These are phyloP conservation scores for Fusarium begoniae DNA, from an alignment of 2,329 filamentous ascomycete genomes.

Conservation along the genomic window DNA sequence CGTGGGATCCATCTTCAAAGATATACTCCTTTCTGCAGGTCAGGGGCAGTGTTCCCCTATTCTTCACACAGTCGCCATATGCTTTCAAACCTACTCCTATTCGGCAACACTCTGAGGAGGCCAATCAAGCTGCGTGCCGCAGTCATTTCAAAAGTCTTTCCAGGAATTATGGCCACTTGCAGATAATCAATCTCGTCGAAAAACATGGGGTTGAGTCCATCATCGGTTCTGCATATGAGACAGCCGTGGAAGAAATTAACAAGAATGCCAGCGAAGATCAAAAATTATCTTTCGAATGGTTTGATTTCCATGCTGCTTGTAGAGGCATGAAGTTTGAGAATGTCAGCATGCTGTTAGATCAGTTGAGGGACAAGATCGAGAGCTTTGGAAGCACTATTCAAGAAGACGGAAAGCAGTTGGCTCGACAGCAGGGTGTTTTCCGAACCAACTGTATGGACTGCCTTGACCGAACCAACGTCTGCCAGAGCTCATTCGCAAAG, in stretches of 20 bases:
- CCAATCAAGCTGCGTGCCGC: slow-evolving; percentile 81
- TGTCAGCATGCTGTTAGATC: slow-evolving; percentile 80
- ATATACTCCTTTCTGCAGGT: slow-evolving; percentile 87
- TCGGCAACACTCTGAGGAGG: slow-evolving; percentile 80
- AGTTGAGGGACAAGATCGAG: slow-evolving; percentile 72
- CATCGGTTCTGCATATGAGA: slow-evolving; percentile 81
- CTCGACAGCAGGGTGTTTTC: slow-evolving; percentile 77
- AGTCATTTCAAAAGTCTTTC: slow-evolving; percentile 79
- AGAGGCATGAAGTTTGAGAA: slow-evolving; percentile 99
- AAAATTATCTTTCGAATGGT: slow-evolving; percentile 82
- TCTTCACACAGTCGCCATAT: slow-evolving; percentile 95
- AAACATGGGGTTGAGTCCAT: slow-evolving; percentile 84
- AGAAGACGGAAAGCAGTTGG: slow-evolving; percentile 52
- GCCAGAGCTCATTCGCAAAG: slow-evolving; percentile 89
- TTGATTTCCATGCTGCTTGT: slow-evolving; percentile 93
- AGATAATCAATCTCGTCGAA: slow-evolving; percentile 87
- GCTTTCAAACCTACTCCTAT: slow-evolving; percentile 88
- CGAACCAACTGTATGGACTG: slow-evolving; percentile 99
- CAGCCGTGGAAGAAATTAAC: slow-evolving; percentile 73
- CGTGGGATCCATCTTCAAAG: slow-evolving; percentile 69
- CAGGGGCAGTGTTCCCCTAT: slow-evolving; percentile 90
- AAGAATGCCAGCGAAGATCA: slow-evolving; percentile 60
- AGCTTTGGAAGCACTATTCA: slow-evolving; percentile 76
- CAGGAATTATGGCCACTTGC: slow-evolving; percentile 77
- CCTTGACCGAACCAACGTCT: slow-evolving; percentile 93